A percentile compares a stretch with the other conserved stretches of the same genome.
Evolutionary conservation across 2,329 filamentous ascomycete species (phyloP).

Genomic region (Annulohypoxylon truncatum): DNA sequence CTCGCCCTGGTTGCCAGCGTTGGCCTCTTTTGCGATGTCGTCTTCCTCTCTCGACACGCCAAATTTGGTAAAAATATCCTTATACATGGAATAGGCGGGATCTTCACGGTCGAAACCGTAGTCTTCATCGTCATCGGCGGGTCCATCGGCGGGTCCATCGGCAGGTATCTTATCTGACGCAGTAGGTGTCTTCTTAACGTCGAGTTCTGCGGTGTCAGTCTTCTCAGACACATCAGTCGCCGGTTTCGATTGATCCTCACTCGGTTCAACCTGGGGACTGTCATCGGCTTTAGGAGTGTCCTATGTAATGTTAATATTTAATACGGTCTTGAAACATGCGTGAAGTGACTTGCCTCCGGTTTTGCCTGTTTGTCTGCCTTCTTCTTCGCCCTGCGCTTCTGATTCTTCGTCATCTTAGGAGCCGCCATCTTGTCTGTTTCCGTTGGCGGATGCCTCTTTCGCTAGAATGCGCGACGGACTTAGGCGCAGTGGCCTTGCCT

Average conservation of each 20-base stretch:
- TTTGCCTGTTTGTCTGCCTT: constrained; percentile 85
- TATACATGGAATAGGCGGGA: constrained; percentile 85
- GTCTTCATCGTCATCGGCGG: constrained; percentile 53
- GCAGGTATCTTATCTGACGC: constrained; percentile 53
- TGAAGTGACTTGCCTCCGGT: constrained; percentile 60
- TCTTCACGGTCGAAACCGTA: constrained; percentile 72
- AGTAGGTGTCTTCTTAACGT: constrained; percentile 57
- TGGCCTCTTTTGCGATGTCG: constrained; percentile 71
- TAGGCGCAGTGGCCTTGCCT: constrained; percentile 5
- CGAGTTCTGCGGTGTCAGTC: constrained; percentile 50
- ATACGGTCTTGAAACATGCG: not conserved
- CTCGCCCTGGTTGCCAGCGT: constrained; percentile 81
- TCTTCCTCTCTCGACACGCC: constrained; percentile 73
- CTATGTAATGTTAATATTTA: constrained; percentile 40
- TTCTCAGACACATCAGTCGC: constrained; percentile 46
- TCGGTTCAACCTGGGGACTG: constrained; percentile 51
- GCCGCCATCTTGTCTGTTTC: constrained; percentile 64
- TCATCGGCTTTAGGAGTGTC: constrained; percentile 44
- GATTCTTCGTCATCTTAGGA: constrained; percentile 90
- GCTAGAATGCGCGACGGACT: constrained; percentile 26
- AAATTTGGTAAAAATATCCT: constrained; percentile 84
- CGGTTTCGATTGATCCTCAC: constrained; percentile 47
- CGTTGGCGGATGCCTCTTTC: constrained; percentile 35
- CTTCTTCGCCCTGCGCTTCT: constrained; percentile 91
- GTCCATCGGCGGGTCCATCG: constrained; percentile 60